Base-by-base conservation (phyloP, 495 filamentous ascomycete genomes). In the Aspergillus affinis region DNA sequence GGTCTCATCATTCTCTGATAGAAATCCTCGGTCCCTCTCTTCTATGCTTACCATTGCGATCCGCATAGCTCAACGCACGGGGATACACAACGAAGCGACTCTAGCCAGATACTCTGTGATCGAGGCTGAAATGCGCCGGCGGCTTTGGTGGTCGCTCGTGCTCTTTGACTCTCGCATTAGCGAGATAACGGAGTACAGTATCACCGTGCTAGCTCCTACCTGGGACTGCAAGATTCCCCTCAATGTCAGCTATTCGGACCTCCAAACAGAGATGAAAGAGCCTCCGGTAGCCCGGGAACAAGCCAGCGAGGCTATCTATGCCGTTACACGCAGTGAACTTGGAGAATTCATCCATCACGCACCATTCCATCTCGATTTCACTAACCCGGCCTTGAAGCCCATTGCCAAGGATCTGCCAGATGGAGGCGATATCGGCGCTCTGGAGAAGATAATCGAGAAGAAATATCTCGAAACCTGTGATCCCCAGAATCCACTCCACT, bases 81-180 rank as follows among this genome's bases (percentile, higher is more conserved):
- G 81, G 4, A 72, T 86, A 48, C 73, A 86, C 46, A 74, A 59
- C 55, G 81, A 86, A 61, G 63, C 75, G 0, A 58, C 57, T 20
- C 60, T 65, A 19, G 59, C 70, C 5, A 71, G 65, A 59, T 68
- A 54, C 55, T 67, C 61, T 13, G 57, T 68, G 18, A 60, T 87
- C 51, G 83, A 87, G 55, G 78, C 72, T 3, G 84, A 87, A 64
- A 79, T 86, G 75, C 78, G 82, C 55, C 80, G 84, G 51, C 68
- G 84, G 44, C 77, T 87, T 0, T 87, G 83, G 84, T 86, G 84
- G 85, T 70, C 83, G 4, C 70, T 86, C 2, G 64, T 78, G 0
- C 51, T 79, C 29, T 80, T 86, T 45, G 83, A 87, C 57, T 59
- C 56, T 56, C 83, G 84, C 32, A 76, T 83, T 20, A 50, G 76